These are phyloP conservation scores for Physaria fendleri DNA, from an alignment of 345 rosid genomes.

Conservation along the genomic window DNA sequence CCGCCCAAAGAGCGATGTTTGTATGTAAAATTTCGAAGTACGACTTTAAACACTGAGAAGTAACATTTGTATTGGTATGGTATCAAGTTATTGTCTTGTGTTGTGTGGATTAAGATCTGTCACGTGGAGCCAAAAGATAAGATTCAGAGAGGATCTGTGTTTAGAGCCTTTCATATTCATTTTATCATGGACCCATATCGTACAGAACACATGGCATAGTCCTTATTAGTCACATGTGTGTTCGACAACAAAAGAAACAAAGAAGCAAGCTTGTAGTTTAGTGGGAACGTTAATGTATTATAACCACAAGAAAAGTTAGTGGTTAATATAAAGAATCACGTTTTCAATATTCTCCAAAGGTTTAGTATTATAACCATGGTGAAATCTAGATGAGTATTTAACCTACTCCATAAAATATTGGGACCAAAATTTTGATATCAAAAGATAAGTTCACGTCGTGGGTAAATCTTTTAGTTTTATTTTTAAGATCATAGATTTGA, in stretches of 20 bases:
- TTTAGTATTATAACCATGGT: neutral
- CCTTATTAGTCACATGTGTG: neutral
- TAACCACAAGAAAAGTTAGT: neutral
- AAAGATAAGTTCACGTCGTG: no score
- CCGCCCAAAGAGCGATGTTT: no score
- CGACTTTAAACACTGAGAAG: no score
- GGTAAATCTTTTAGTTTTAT: neutral
- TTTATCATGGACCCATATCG: neutral
- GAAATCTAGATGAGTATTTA: neutral
- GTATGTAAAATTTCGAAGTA: no score
- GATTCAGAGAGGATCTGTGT: no score
- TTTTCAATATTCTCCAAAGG: neutral
- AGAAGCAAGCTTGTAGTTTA: neutral
- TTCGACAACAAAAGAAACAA: neutral
- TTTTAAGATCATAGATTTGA: no score
- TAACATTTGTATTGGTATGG: no score
- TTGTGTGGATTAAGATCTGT: no score
- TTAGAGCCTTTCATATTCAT: neutral
- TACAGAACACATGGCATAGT: neutral
- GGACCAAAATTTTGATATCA: neutral
- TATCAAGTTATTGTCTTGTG: no score
- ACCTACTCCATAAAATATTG: neutral
- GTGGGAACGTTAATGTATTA: neutral
- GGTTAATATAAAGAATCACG: neutral
- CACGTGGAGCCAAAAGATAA: no score